These are phyloP conservation scores for Ascoidea tarda DNA, from an alignment of 805 yeast genomes.

Conservation along the genomic window DNA sequence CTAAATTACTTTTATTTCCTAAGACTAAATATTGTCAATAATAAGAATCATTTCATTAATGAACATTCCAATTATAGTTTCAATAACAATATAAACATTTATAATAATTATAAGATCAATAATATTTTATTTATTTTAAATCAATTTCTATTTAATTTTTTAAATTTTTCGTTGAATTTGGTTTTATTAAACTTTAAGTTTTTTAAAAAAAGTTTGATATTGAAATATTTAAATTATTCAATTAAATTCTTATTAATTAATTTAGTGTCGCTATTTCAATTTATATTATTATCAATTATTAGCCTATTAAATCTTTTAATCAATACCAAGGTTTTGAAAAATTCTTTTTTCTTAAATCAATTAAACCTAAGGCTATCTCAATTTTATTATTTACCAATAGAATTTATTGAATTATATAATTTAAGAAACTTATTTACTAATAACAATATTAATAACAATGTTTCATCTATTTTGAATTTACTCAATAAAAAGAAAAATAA, in stretches of 20 bases:
- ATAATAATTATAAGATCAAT: not conserved
- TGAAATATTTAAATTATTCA: too few species aligned
- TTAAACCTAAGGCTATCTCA: not conserved
- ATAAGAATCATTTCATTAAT: not conserved
- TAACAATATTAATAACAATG: too few species aligned
- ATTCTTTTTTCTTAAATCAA: not conserved
- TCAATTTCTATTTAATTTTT: constrained; percentile 8
- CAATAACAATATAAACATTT: not conserved
- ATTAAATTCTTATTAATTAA: too few species aligned
- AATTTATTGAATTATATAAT: not conserved
- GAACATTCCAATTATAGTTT: not conserved
- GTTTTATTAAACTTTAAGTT: not conserved
- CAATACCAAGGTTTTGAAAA: not conserved
- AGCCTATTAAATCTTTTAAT: not conserved
- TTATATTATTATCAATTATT: too few species aligned
- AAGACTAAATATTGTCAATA: constrained; percentile 4
- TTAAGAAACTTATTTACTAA: not conserved
- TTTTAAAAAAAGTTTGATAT: too few species aligned
- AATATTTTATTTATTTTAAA: constrained; percentile 1
- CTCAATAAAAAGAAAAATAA: not conserved
- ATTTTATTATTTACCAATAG: not conserved
- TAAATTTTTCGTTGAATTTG: not conserved
- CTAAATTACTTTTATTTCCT: constrained; percentile 7
- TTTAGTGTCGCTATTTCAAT: not conserved
- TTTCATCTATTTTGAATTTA: not conserved